These are phyloP conservation scores for Fusarium sp. DNA, from an alignment of 2,329 filamentous ascomycete species.

Conservation along the genomic window DNA sequence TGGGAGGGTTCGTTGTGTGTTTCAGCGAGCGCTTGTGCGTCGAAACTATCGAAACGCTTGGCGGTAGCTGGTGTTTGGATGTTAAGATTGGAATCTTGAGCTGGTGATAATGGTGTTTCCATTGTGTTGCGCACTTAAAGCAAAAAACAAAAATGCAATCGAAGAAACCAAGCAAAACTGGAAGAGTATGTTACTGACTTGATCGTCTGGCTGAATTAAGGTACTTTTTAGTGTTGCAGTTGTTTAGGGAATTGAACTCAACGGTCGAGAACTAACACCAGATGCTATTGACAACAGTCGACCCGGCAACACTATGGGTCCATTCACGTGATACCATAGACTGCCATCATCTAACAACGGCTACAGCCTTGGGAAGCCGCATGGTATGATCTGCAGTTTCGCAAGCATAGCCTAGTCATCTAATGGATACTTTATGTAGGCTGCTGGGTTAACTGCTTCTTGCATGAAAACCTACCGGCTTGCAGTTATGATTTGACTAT, in stretches of 20 bases:
- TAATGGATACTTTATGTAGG: neutral
- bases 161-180: constrained; percentile 14
- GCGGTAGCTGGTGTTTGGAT: constrained; percentile 43
- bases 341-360: constrained; percentile 8
- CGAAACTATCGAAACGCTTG: constrained; percentile 42
- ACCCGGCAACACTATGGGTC: constrained; percentile 30
- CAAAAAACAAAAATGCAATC: constrained; percentile 28
- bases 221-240: constrained; percentile 28
- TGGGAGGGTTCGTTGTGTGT: constrained; percentile 25
- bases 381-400: constrained; percentile 6
- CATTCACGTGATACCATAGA: constrained; percentile 20
- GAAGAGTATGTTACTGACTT: constrained; percentile 10
- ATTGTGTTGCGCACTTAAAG: constrained; percentile 43
- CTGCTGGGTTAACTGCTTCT: neutral
- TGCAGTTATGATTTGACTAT: neutral
- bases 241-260: constrained; percentile 28
- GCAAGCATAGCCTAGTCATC: neutral
- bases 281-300: constrained; percentile 37
- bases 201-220: constrained; percentile 14
- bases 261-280: constrained; percentile 28
- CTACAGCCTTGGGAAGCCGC: constrained; percentile 1
- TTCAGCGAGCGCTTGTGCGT: constrained; percentile 40
- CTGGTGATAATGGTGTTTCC: constrained; percentile 47
- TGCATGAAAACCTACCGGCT: neutral
- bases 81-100: constrained; percentile 45